Conservation (phyloP, 2,329 filamentous ascomycete genomes). For the Penicillium hesseltinei region DNA sequence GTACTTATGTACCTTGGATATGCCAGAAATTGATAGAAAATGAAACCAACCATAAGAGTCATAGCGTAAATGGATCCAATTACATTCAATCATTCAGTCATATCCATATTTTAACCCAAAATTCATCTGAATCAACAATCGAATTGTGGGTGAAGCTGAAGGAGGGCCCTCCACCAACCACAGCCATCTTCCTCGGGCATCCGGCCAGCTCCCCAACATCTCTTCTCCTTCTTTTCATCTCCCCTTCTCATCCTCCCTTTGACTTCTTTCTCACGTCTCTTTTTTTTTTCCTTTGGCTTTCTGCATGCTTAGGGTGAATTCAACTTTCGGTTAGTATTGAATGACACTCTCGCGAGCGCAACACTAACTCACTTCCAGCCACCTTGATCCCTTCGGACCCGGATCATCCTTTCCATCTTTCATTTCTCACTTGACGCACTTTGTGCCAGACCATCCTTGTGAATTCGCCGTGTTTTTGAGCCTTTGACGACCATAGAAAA, state of each 20-base stretch:
- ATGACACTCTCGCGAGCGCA: constrained; percentile 2
- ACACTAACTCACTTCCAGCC: constrained; percentile 34
- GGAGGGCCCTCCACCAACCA: constrained; percentile 24
- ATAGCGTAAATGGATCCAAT: background rate
- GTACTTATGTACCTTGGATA: background rate
- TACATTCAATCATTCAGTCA: background rate
- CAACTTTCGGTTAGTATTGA: constrained; percentile 12
- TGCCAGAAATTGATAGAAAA: background rate
- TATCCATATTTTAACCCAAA: background rate
- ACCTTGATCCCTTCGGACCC: constrained; percentile 35
- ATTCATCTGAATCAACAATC: constrained; percentile 13
- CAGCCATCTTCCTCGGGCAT: constrained; percentile 22
- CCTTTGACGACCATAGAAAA: constrained; percentile 15
- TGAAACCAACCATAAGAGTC: background rate
- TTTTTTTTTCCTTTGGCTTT: constrained; percentile 23
- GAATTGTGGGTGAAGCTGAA: constrained; percentile 26
- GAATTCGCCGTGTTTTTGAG: constrained; percentile 19
- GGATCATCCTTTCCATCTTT: constrained; percentile 26
- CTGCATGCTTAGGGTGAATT: constrained; percentile 13
- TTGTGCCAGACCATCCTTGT: constrained; percentile 14
- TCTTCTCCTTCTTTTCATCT: constrained; percentile 21
- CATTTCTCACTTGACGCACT: constrained; percentile 22
- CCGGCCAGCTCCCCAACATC: constrained; percentile 23
- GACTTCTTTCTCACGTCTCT: constrained; percentile 24
- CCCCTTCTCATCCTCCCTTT: constrained; percentile 25